Conservation (phyloP, 192 early-diverging fungal genomes). For the Pilaira anomala region DNA sequence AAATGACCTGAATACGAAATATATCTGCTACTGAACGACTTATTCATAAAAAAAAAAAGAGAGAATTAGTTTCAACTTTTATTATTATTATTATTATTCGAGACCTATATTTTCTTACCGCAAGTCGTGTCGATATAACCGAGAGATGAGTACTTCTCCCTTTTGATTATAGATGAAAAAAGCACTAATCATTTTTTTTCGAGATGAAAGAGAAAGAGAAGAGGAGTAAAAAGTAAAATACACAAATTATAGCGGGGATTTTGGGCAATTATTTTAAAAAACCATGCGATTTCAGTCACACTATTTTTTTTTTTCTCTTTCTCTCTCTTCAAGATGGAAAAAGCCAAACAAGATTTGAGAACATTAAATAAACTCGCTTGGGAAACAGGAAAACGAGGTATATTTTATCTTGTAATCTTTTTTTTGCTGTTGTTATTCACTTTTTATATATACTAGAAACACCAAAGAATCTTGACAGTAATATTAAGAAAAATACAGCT, state of each 20-base stretch:
- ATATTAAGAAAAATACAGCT: constrained; percentile 95
- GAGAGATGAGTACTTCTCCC: constrained; percentile 96
- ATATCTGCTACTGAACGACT: constrained; percentile 91
- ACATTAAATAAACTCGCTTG: constrained; percentile 14
- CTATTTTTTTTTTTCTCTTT: no score
- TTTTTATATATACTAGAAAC: background rate
- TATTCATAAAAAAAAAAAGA: background rate
- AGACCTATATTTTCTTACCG: constrained; percentile 57
- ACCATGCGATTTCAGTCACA: no score
- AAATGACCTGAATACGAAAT: constrained; percentile 96
- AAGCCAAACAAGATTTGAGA: no score
- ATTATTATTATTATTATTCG: no score
- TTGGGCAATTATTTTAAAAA: no score
- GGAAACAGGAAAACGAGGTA: constrained; percentile 22
- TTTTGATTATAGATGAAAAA: constrained; percentile 99
- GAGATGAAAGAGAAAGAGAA: background rate
- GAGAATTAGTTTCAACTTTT: background rate
- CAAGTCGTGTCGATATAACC: constrained; percentile 91
- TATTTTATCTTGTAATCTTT: background rate
- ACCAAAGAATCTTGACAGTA: constrained; percentile 77
- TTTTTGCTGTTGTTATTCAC: background rate
- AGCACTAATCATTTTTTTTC: constrained; percentile 76
- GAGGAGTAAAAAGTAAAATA: no score
- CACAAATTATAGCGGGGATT: no score
- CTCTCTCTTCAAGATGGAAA: no score